Base-by-base conservation (phyloP, 306 rosid genomes). In the Sindora glabra region DNA sequence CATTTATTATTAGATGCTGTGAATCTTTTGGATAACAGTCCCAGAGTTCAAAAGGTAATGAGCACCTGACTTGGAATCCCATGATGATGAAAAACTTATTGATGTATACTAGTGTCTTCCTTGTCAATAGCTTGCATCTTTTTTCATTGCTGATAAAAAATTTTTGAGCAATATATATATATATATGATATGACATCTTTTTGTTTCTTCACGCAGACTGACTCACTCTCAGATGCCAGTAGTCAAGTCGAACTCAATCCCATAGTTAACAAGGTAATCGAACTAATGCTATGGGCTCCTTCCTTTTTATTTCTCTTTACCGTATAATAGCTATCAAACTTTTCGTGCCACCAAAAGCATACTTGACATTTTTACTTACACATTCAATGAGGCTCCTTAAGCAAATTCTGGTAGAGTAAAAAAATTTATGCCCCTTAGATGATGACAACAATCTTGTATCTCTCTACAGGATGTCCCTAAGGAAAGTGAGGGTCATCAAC, bases 21-120 rank as follows among this genome's bases (percentile, higher is more conserved):
- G 33, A 56, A 75, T 58, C 54, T 38, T 23, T 46, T 10, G 1
- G 62, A 57, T 37, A 40, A 71, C 49, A 59, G 64, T 48, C 46
- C 76, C 51, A 44, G 22, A 40, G n/a, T 44, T 34, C 75, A 73
- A 72, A 77, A 65, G 80, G 87, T 80, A 65, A 30, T 29, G n/a
- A 40, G n/a, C n/a, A 6, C 6, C 26, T 9, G 13, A 25, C 38
- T 56, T 46, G 14, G 11, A 48, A 57, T 44, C 22, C 58, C 18
- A 14, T 36, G 22, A 29, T 48, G 24, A 37, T 14, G 24, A 59
- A 69, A 49, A 65, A 34, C 24, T 61, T 39, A 4, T 25, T 27
- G 52, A 34, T 25, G 19, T 19, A 8, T 17, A 25, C 5, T 60
- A 29, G 8, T 4, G 10, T 54, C 38, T 10, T 58, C n/a, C 0